Conservation (phyloP, 2,329 filamentous ascomycete species). For the Clonostachys chloroleuca region DNA sequence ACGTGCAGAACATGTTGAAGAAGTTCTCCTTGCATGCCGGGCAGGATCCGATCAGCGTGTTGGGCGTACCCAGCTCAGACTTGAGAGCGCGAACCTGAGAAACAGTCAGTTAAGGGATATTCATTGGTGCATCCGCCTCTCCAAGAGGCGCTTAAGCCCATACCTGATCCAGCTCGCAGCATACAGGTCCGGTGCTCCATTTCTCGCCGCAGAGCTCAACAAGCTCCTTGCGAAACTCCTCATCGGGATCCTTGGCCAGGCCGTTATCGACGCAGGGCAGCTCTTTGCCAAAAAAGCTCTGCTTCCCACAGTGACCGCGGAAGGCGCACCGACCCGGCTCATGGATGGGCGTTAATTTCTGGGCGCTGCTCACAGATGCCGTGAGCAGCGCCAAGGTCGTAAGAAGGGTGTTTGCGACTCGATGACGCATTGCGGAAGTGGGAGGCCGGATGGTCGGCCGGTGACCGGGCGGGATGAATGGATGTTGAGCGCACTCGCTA, state of each 20-base stretch:
- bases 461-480: too few species aligned
- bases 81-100: slow-evolving; percentile 71
- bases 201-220: slow-evolving; percentile 82
- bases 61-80: slow-evolving; percentile 80
- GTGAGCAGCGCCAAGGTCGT: neutral
- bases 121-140: neutral
- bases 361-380: slow-evolving; percentile 13
- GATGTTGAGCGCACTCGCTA: too few species aligned
- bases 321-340: slow-evolving; percentile 88
- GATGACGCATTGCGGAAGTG: slow-evolving; percentile 1
- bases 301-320: slow-evolving; percentile 85
- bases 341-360: slow-evolving; percentile 56
- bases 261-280: slow-evolving; percentile 92
- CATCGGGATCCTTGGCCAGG: slow-evolving; percentile 68
- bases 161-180: slow-evolving; percentile 79
- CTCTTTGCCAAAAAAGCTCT: slow-evolving; percentile 83
- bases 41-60: slow-evolving; percentile 86
- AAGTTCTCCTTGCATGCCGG: slow-evolving; percentile 98
- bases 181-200: slow-evolving; percentile 81
- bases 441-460: too few species aligned
- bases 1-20: slow-evolving; percentile 96
- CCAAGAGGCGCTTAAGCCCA: slow-evolving; percentile 5
- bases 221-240: slow-evolving; percentile 69
- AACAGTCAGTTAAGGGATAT: neutral
- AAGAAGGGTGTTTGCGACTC: neutral